Percentiles rank a stretch among this genome's conserved stretches.
Conservation (phyloP, 2,329 filamentous ascomycete genomes). For the Aspergillus sergii region DNA sequence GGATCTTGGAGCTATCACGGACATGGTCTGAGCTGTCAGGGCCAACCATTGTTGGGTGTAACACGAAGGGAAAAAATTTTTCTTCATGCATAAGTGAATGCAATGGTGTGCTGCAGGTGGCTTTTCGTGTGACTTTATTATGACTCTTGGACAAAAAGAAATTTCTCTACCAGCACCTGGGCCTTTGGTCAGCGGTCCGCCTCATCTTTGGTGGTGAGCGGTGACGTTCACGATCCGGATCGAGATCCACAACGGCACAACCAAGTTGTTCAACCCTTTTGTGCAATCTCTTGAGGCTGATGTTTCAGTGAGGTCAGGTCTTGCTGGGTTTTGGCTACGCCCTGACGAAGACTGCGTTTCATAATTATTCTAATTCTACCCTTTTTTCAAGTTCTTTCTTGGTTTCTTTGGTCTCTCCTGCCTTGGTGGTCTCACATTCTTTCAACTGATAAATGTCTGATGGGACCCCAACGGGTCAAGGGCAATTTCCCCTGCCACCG, state of each 20-base stretch:
- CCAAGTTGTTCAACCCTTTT: neutral
- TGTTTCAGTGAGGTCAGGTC: neutral
- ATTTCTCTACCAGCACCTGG: neutral
- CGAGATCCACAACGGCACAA: conserved; percentile 7
- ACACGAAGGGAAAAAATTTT: neutral
- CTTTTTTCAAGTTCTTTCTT: neutral
- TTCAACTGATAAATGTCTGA: neutral
- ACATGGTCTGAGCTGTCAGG: conserved; percentile 5
- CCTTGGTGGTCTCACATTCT: neutral
- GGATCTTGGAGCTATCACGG: conserved; percentile 3
- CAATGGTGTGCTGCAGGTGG: neutral
- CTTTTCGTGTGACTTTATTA: neutral
- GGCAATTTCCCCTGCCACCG: conserved; percentile 2
- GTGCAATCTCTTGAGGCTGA: neutral
- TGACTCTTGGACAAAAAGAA: neutral
- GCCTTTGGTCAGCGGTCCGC: neutral
- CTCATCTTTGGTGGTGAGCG: neutral
- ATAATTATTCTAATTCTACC: no score
- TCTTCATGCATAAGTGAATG: conserved; percentile 1
- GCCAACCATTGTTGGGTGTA: neutral
- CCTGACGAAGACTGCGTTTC: neutral
- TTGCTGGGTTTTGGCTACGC: neutral
- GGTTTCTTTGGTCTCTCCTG: neutral
- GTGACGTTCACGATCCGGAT: conserved; percentile 16
- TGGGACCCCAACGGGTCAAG: neutral